Base-by-base conservation (phyloP, 352 stramenopile genomes). In the Phytopythium chamaehyphon region DNA sequence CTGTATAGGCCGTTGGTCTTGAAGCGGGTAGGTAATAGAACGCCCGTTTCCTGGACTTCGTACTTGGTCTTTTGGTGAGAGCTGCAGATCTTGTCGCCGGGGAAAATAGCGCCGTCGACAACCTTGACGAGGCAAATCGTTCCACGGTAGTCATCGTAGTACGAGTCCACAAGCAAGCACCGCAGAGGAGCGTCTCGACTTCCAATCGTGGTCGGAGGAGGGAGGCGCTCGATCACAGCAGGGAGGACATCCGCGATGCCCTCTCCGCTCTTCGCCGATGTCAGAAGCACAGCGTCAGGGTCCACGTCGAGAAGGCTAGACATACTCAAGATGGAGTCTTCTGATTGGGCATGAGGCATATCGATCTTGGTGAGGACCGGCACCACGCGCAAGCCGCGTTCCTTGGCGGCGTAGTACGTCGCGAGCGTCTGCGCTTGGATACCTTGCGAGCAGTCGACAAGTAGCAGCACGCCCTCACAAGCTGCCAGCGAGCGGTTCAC, bases 301-400 rank as follows among this genome's bases (percentile, higher is more conserved):
- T 98, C 94, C 24, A 98, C 83, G 47, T 95, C 79, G 23, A 94
- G 54, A 26, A 92, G 57, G 24, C 72, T 81, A 35, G 79, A 92
- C 3, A 94, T 52, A 53, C 77, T 90, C 51, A 94, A 56, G 48
- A 92, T 92, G 21, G 68, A 71, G 54, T 94, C 83, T 31, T 94
- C 96, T 3, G 96, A 90, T 63, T 99, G 90, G 5, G 96, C 96
- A 35, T 98, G 92, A 1, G 94, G 89, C 61, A 99, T 88, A 79
- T 99, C 97, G 61, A 98, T 96, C 69, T 99, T 99, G 10, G 97
- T 99, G 48, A 99, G 69, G 22, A 98, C 93, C 0, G 97, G 90
- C 16, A 99, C 84, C 35, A 99, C 82, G 45, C 97, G 88, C 12
- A 99, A 76, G 53, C 98, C 78, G 59, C 97, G 95, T 59, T 99